Conservation (phyloP, 495 filamentous ascomycete genomes). For the Neurospora sp. region DNA sequence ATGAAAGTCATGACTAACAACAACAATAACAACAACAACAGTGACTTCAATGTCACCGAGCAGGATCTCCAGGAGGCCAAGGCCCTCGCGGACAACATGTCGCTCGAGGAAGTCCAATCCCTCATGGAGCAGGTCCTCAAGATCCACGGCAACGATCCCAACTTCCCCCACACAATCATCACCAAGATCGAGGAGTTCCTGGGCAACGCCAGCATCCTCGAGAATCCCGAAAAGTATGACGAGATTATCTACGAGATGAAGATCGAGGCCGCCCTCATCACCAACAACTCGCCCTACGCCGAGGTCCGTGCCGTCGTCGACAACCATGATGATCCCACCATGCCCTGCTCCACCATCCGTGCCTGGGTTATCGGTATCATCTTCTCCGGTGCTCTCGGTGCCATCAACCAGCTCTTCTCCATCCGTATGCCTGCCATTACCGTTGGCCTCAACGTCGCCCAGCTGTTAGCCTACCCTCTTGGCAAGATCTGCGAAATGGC, state of each 20-base stretch:
- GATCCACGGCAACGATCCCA: conserved; percentile 28
- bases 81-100: conserved; percentile 15
- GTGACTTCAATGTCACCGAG: conserved; percentile 19
- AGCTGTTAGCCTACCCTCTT: conserved; percentile 28
- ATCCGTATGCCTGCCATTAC: conserved; percentile 26
- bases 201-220: conserved; percentile 19
- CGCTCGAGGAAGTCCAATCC: conserved; percentile 12
- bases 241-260: conserved; percentile 31
- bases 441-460: conserved; percentile 24
- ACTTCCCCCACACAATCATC: conserved; percentile 26
- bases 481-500: conserved; percentile 24
- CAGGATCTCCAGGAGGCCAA: conserved; percentile 18
- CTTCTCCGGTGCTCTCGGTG: conserved; percentile 23
- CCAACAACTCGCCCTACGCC: conserved; percentile 34
- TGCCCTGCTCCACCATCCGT: conserved; percentile 26
- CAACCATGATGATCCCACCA: conserved; percentile 28
- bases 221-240: conserved; percentile 19
- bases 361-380: conserved; percentile 26
- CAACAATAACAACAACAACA: background rate
- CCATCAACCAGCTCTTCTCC: conserved; percentile 30
- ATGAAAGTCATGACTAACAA: background rate
- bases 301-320: conserved; percentile 40
- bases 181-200: conserved; percentile 25
- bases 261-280: conserved; percentile 30
- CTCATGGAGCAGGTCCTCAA: conserved; percentile 25